Evolutionary conservation across 2,329 filamentous ascomycete species (phyloP).

Genomic region (Ophiobolus disseminans): DNA sequence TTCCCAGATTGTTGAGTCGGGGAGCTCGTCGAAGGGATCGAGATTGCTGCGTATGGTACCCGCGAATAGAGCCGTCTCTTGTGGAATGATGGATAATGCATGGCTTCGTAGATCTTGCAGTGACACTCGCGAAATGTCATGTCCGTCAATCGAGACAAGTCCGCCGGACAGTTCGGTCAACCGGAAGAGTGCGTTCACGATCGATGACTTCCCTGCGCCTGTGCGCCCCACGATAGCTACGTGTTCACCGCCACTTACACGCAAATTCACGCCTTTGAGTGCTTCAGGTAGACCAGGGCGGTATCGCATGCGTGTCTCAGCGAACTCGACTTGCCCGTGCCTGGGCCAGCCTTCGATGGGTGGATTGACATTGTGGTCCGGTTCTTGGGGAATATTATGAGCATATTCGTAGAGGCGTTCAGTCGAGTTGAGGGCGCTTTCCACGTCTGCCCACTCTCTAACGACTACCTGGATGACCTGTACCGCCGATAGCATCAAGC

Average conservation of each 20-base stretch:
- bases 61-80: constrained; percentile 80
- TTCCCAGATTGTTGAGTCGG: constrained; percentile 76
- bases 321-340: constrained; percentile 68
- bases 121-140: constrained; percentile 71
- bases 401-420: too few relatives aligned
- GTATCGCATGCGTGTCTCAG: constrained; percentile 57
- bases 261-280: constrained; percentile 61
- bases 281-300: constrained; percentile 55
- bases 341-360: constrained; percentile 76
- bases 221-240: constrained; percentile 82
- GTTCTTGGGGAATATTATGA: too few relatives aligned
- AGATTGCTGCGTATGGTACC: constrained; percentile 80
- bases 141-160: constrained; percentile 54
- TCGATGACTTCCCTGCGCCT: constrained; percentile 79
- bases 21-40: constrained; percentile 78
- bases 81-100: constrained; percentile 79
- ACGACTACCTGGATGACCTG: too few relatives aligned
- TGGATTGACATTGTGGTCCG: too few relatives aligned
- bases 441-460: too few relatives aligned
- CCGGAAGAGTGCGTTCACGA: constrained; percentile 81
- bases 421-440: too few relatives aligned
- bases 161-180: constrained; percentile 59
- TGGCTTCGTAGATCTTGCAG: constrained; percentile 76
- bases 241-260: constrained; percentile 74
- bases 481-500: too few relatives aligned